Conservation (phyloP, 2,329 filamentous ascomycete genomes). For the Penicillium sp. region DNA sequence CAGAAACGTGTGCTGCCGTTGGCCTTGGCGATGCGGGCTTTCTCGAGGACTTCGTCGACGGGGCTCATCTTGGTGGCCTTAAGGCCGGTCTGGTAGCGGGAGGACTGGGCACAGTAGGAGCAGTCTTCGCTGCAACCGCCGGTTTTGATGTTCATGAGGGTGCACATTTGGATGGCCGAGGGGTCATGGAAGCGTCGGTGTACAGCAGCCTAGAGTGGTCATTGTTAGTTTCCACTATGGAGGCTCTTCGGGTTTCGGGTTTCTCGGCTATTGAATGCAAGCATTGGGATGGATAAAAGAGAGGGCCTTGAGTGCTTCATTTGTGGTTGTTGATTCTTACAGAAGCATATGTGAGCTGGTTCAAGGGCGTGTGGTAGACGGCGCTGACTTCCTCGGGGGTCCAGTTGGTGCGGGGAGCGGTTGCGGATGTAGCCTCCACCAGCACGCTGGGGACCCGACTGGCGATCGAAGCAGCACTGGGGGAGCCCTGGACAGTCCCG, state of each 20-base stretch:
- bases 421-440: conserved; percentile 45
- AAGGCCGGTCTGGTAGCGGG: conserved; percentile 77
- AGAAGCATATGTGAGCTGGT: conserved; percentile 77
- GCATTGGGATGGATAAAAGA: background rate
- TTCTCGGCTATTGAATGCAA: conserved; percentile 11
- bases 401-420: conserved; percentile 72
- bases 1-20: conserved; percentile 92
- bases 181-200: conserved; percentile 88
- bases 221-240: conserved; percentile 11
- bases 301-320: background rate
- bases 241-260: background rate
- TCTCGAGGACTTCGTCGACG: conserved; percentile 80
- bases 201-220: conserved; percentile 66
- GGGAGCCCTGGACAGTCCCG: conserved; percentile 48
- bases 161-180: conserved; percentile 86
- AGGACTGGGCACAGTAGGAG: conserved; percentile 90
- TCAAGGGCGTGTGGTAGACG: conserved; percentile 81
- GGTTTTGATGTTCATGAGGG: conserved; percentile 95
- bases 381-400: conserved; percentile 79
- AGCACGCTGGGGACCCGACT: conserved; percentile 41
- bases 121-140: conserved; percentile 92
- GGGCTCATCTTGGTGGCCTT: conserved; percentile 79
- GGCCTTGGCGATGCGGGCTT: conserved; percentile 76
- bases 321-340: conserved; percentile 51
- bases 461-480: conserved; percentile 39